Base-by-base conservation (phyloP, 805 yeast genomes). In the Barnettozyma siamensis region DNA sequence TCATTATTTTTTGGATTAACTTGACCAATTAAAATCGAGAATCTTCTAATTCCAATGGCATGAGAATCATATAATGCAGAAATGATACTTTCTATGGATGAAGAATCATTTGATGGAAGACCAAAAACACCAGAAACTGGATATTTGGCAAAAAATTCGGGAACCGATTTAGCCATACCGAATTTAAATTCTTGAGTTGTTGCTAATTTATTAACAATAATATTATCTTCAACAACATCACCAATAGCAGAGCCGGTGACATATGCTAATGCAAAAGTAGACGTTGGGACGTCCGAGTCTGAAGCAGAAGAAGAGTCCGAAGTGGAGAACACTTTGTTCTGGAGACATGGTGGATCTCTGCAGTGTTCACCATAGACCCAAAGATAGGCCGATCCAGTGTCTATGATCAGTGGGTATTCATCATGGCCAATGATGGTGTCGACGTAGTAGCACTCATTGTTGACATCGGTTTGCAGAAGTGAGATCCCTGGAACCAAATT, bases 381-480 rank as follows among this genome's bases (percentile, higher is more conserved):
- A 2, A 78, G 55, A 43, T 78, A 72, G 15, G 79, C 78, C 21
- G 83, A 76, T 7, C 83, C 86, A 0, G 87, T 80, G 57, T 80
- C 87, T 15, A 80, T 60, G 16, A 80, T 65, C 31, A 80, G 59
- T 5, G 75, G 75, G 49, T 69, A 76, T 26, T 62, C 61, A n/a
- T 55, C 54, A n/a, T 64, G 50, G 18, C 63, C 67, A 30, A 70
- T 59, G 12, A 67, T 66, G 24, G 68, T 60, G 45, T 70, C 62
- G 38, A 66, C 60, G 34, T 52, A 67, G 41, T 60, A 70, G n/a
- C 72, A 66, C 40, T 63, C 60, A 29, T 49, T 51, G 42, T 55
- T 50, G 9, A 15, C 40, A 35, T 59, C 63, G 1, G 63, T 55
- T 26, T 54, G 43, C 7, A 59, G 43, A 2, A 53, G 29, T 0